Base-by-base conservation (phyloP, 129 eudicot species). In the Artemisia tridentata region DNA sequence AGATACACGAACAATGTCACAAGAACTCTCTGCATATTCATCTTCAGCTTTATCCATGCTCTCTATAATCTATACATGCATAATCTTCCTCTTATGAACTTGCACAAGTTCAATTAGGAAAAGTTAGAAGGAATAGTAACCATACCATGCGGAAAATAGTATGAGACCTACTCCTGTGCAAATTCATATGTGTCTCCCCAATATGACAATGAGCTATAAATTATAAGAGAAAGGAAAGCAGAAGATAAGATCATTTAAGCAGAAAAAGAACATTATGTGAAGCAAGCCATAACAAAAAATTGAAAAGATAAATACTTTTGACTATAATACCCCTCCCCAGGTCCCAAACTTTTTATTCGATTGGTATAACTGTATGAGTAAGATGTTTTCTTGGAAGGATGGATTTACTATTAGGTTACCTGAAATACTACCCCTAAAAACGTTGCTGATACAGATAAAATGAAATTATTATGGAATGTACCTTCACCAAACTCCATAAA, bases 1-100 rank as follows among this genome's bases (percentile, higher is more conserved):
- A 67, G 99, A 95, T 73, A 95, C 99, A 82, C 99, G 96, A 67
- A 95, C 97, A 49, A 96, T 97, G 71, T 95, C 99, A 84, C 97
- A 90, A 55, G 98, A 84, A 21, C 73, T 69, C 17, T 84, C 85
- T 21, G 86, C 77, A 69, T 81, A 80, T 65, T 83, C 86, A 75
- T 88, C 99, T 72, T 74, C 89, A 69, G 72, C 65, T 88, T 77
- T 86, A 83, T 95, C 93, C 84, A 95, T 85, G 72, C 99, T 95
- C 88, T 95, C 99, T 64, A 95, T 95, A 59, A 95, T 90, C 99
- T 95, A 73, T n/a, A 65, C 50, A 68, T 50, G 21, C 18, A 48
- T 43, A 79, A 65, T 61, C 4, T 65, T 45, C 67, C 45, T 31
- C 67, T 49, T 13, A 49, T 67, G 53, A 72, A 43, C 65, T 19